phyloP scores from a whole-genome alignment of 106 monocot genomes.

The Platanthera zijinensis region DNA sequence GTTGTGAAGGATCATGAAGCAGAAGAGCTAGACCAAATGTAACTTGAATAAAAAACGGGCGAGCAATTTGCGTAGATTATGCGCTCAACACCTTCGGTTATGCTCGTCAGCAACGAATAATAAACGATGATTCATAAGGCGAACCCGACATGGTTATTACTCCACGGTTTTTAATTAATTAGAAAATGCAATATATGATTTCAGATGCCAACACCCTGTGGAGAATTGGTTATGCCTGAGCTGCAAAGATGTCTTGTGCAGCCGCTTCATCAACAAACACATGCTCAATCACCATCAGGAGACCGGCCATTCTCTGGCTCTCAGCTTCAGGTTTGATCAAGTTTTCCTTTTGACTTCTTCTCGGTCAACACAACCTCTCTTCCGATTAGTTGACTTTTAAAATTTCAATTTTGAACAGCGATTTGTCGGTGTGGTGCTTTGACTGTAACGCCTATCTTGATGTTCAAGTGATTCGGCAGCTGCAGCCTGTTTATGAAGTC shows the following conservation, averaged over 20 bases:
- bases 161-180: no score
- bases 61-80: no score
- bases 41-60: no score
- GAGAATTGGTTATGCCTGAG: conserved; percentile 86
- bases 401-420: conserved; percentile 29
- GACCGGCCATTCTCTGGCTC: conserved; percentile 63
- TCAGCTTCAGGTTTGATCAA: conserved; percentile 69
- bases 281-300: conserved; percentile 74
- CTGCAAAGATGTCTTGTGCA: conserved; percentile 89
- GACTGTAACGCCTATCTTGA: conserved; percentile 77
- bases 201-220: conserved; percentile 59
- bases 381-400: background rate
- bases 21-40: no score
- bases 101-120: no score
- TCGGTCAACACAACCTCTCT: background rate
- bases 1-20: no score
- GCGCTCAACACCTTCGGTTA: no score
- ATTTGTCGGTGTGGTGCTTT: conserved; percentile 95
- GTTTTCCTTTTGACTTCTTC: background rate
- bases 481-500: conserved; percentile 70
- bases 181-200: background rate
- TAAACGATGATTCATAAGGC: no score
- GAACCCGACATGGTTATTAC: no score
- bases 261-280: conserved; percentile 91
- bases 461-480: conserved; percentile 57